A percentile compares a stretch with the other conserved stretches of the same genome.
Conservation (phyloP, 768 basidiomycete species). For the Pisolithus sp. region DNA sequence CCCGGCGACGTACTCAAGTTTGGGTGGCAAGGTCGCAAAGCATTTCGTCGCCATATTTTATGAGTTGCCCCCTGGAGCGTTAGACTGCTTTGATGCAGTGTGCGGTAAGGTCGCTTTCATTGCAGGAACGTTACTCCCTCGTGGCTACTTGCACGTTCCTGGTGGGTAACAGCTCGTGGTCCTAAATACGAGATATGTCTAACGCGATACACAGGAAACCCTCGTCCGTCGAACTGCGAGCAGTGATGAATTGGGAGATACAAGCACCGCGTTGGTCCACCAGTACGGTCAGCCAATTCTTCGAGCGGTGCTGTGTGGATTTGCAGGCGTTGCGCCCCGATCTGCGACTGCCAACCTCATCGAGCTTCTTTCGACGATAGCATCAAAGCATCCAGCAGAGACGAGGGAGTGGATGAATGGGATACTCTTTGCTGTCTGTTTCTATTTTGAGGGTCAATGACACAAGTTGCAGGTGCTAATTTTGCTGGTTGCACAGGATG, state of each 20-base stretch:
- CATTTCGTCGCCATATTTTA: slow-evolving; percentile 59
- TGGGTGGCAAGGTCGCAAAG: slow-evolving; percentile 35
- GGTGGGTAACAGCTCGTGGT: slow-evolving; percentile 38
- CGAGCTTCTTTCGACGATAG: slow-evolving; percentile 67
- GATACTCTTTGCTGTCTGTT: slow-evolving; percentile 57
- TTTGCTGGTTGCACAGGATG: slow-evolving; percentile 39
- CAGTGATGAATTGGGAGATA: slow-evolving; percentile 52
- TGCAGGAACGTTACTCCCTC: slow-evolving; percentile 83
- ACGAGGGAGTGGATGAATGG: slow-evolving; percentile 67
- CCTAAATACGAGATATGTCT: neutral
- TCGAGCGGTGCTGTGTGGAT: slow-evolving; percentile 67
- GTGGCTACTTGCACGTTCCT: slow-evolving; percentile 79
- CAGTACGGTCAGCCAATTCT: slow-evolving; percentile 62
- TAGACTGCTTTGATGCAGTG: slow-evolving; percentile 68
- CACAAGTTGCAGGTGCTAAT: slow-evolving; percentile 1
- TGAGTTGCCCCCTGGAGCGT: slow-evolving; percentile 52
- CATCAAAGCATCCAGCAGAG: slow-evolving; percentile 48
- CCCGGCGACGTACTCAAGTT: neutral
- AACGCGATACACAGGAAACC: slow-evolving; percentile 38
- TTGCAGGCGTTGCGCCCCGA: slow-evolving; percentile 79
- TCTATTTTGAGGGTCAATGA: neutral
- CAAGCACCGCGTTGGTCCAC: slow-evolving; percentile 45
- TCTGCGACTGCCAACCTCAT: slow-evolving; percentile 80
- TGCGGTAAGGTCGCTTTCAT: slow-evolving; percentile 54
- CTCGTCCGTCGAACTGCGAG: slow-evolving; percentile 61